Percentiles rank a stretch among this genome's conserved stretches.
Conservation (phyloP, 768 basidiomycete species). For the Hericium alpestre region DNA sequence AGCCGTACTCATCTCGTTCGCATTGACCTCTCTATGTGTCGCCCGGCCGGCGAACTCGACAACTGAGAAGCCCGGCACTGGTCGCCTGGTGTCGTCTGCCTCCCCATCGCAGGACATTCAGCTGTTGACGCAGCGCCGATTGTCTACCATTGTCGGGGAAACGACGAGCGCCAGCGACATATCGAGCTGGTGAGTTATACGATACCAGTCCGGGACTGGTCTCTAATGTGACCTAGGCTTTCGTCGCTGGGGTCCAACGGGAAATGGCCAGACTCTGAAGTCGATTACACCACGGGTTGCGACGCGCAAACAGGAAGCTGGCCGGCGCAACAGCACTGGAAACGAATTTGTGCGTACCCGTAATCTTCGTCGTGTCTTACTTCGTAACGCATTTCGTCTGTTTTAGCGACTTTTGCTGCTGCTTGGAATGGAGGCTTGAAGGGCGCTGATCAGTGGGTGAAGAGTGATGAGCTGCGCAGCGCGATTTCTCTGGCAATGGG, state of each 20-base stretch:
- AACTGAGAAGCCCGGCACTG: too few relatives aligned
- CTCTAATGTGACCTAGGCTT: conserved; percentile 6
- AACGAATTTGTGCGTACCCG: conserved; percentile 6
- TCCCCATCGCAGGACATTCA: conserved; percentile 6
- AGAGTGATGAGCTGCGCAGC: conserved; percentile 27
- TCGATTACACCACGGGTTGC: conserved; percentile 25
- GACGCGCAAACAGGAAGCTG: conserved; percentile 25
- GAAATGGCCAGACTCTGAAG: conserved; percentile 14
- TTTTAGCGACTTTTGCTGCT: conserved; percentile 40
- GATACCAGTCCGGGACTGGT: background rate
- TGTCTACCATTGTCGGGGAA: conserved; percentile 17
- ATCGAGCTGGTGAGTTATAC: conserved; percentile 24
- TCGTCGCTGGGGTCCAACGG: conserved; percentile 12
- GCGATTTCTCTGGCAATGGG: conserved; percentile 42
- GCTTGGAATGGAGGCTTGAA: conserved; percentile 43
- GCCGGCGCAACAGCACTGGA: conserved; percentile 23
- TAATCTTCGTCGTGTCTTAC: background rate
- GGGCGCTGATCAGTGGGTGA: conserved; percentile 31
- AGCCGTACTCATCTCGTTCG: too few relatives aligned
- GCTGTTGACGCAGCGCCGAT: conserved; percentile 7
- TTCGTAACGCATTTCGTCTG: background rate
- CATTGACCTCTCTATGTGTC: too few relatives aligned
- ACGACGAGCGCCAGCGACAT: conserved; percentile 26
- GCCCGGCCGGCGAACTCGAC: too few relatives aligned
- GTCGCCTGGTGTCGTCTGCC: background rate